Conservation (phyloP, 495 filamentous ascomycete species). For the Penicillium samsonianum region DNA sequence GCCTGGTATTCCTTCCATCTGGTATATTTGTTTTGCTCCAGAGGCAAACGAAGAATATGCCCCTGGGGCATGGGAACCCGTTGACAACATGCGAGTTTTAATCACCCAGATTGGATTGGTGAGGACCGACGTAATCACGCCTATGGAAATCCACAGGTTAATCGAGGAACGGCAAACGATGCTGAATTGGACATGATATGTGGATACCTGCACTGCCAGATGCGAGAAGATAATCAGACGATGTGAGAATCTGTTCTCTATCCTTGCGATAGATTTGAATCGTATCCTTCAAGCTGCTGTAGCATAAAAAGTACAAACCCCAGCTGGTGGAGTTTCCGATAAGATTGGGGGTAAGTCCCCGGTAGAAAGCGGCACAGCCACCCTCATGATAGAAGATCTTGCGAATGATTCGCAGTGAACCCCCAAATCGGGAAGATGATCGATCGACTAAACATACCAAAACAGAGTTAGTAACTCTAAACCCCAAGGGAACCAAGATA, state of each 20-base stretch:
- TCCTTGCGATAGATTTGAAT: conserved; percentile 30
- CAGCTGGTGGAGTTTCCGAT: conserved; percentile 88
- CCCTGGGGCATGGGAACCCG: conserved; percentile 66
- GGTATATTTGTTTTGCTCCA: conserved; percentile 64
- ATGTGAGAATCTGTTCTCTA: conserved; percentile 48
- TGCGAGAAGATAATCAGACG: conserved; percentile 79
- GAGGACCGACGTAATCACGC: conserved; percentile 68
- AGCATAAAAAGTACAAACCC: conserved; percentile 86
- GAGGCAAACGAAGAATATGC: conserved; percentile 78
- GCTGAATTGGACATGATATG: not conserved
- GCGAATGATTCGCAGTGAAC: conserved; percentile 56
- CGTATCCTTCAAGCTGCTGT: conserved; percentile 57
- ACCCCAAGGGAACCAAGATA: not conserved
- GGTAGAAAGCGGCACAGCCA: conserved; percentile 70
- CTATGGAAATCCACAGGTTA: conserved; percentile 30
- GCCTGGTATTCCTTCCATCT: conserved; percentile 68
- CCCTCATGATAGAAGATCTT: conserved; percentile 59
- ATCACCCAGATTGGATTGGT: conserved; percentile 99
- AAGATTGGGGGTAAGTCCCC: conserved; percentile 86
- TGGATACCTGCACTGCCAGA: conserved; percentile 69
- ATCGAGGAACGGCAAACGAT: not conserved
- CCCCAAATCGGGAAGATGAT: conserved; percentile 45
- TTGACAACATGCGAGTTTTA: conserved; percentile 96
- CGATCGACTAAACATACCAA: conserved; percentile 41
- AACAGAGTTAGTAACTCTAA: not conserved